phyloP scores from a whole-genome alignment of 768 basidiomycete species.

The Hypholoma fasciculare region DNA sequence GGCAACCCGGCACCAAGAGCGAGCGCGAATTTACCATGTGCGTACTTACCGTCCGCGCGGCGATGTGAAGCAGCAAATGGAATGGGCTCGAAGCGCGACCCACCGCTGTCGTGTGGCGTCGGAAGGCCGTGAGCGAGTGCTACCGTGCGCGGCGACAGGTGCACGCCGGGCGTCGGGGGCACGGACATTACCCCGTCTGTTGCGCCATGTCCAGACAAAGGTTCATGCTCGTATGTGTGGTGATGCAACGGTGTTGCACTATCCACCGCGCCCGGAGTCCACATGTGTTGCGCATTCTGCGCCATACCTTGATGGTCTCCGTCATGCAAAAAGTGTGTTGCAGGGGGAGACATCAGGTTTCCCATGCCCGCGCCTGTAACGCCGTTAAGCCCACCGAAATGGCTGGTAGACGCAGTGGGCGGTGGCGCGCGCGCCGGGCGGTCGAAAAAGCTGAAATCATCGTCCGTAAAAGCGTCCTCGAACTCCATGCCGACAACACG shows the following conservation, averaged over 20 bases:
- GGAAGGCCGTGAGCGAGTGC: slow-evolving; percentile 14
- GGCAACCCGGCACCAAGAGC: slow-evolving; percentile 33
- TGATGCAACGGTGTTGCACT: slow-evolving; percentile 25
- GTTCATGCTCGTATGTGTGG: slow-evolving; percentile 27
- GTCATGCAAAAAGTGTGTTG: not conserved
- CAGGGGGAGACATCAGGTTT: not conserved
- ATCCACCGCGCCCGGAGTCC: slow-evolving; percentile 28
- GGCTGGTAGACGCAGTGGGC: not conserved
- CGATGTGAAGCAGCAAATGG: slow-evolving; percentile 68
- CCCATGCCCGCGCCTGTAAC: not conserved
- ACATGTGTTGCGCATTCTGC: slow-evolving; percentile 15
- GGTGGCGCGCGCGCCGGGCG: slow-evolving; percentile 32
- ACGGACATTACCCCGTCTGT: slow-evolving; percentile 34
- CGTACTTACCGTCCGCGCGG: slow-evolving; percentile 72
- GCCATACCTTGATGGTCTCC: slow-evolving; percentile 1
- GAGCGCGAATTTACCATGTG: slow-evolving; percentile 64
- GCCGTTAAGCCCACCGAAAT: not conserved
- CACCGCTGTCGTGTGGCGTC: not conserved
- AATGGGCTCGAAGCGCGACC: slow-evolving; percentile 65
- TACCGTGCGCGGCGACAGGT: slow-evolving; percentile 37
- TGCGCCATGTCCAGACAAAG: slow-evolving; percentile 45
- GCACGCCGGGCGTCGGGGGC: slow-evolving; percentile 47
- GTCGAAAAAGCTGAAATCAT: slow-evolving; percentile 90
- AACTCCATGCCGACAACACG: slow-evolving; percentile 45
- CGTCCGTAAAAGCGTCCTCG: slow-evolving; percentile 75